These are phyloP conservation scores for Cicer cuneatum DNA, from an alignment of 306 rosid species.

Conservation along the genomic window DNA sequence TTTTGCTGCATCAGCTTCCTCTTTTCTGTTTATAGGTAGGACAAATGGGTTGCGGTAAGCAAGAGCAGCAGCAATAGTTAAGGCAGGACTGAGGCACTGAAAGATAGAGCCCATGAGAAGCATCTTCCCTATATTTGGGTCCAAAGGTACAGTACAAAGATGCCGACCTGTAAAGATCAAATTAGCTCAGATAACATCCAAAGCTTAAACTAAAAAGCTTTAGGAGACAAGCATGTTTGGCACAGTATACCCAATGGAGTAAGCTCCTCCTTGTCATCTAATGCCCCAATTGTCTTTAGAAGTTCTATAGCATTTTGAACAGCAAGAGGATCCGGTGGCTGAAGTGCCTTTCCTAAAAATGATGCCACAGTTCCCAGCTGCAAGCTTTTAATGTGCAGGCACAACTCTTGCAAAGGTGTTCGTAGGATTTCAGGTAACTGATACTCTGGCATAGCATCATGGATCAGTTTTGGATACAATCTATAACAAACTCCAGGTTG, in stretches of 20 bases:
- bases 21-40: slow-evolving; percentile 82
- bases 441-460: slow-evolving; percentile 86
- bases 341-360: slow-evolving; percentile 92
- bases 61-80: slow-evolving; percentile 94
- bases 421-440: slow-evolving; percentile 96
- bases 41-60: slow-evolving; percentile 96
- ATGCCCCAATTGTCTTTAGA: slow-evolving; percentile 89
- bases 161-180: slow-evolving; percentile 68
- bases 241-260: slow-evolving; percentile 79
- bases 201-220: slow-evolving; percentile 37
- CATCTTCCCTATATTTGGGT: slow-evolving; percentile 98
- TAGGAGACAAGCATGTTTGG: slow-evolving; percentile 39
- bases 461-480: slow-evolving; percentile 83
- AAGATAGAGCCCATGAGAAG: slow-evolving; percentile 96
- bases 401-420: slow-evolving; percentile 96
- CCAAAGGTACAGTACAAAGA: slow-evolving; percentile 93
- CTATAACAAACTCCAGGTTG: slow-evolving; percentile 95
- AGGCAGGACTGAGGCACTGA: slow-evolving; percentile 94
- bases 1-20: slow-evolving; percentile 93
- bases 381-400: slow-evolving; percentile 93
- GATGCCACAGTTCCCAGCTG: slow-evolving; percentile 91
- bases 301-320: slow-evolving; percentile 95
- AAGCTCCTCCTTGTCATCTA: slow-evolving; percentile 87
- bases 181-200: slow-evolving; percentile 40
- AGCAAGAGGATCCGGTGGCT: slow-evolving; percentile 94